These are phyloP conservation scores for Paratinospora sagittata DNA, from an alignment of 164 flowering plant genomes.

Conservation along the genomic window DNA sequence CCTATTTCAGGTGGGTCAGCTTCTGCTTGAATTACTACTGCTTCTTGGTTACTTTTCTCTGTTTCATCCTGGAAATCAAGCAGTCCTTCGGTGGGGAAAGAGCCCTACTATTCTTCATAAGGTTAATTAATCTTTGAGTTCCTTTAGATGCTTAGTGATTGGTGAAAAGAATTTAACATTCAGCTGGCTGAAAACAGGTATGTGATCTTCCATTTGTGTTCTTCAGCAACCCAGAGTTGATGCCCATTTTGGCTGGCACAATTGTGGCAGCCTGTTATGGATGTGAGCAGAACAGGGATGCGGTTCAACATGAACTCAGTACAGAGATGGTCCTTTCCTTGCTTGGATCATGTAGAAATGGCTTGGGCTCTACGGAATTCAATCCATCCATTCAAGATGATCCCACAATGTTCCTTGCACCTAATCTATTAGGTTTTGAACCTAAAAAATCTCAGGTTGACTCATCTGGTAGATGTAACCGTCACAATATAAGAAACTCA, in stretches of 20 bases:
- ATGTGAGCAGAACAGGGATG: constrained; percentile 75
- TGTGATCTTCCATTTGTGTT: constrained; percentile 92
- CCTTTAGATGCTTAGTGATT: too few species aligned
- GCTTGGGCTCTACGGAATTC: constrained; percentile 22
- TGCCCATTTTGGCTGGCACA: constrained; percentile 78
- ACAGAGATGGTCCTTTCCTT: constrained; percentile 78
- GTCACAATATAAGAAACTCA: constrained; percentile 28
- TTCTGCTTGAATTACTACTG: too few species aligned
- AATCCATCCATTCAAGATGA: constrained; percentile 23
- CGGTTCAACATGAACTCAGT: constrained; percentile 86
- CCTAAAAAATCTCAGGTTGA: constrained; percentile 42
- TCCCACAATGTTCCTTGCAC: background rate
- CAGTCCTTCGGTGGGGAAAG: too few species aligned
- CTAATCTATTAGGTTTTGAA: constrained; percentile 34
- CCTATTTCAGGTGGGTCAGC: too few species aligned
- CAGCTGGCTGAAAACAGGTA: constrained; percentile 42
- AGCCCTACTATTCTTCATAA: too few species aligned
- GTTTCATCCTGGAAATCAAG: too few species aligned
- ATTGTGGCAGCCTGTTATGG: constrained; percentile 83
- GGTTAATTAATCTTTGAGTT: too few species aligned
- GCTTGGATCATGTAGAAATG: constrained; percentile 66
- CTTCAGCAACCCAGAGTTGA: constrained; percentile 86
- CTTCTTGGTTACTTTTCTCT: too few species aligned
- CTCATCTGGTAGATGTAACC: constrained; percentile 27
- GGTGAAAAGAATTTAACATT: too few species aligned